phyloP scores from a whole-genome alignment of 2,329 filamentous ascomycete species.

The Fusarium sp. region DNA sequence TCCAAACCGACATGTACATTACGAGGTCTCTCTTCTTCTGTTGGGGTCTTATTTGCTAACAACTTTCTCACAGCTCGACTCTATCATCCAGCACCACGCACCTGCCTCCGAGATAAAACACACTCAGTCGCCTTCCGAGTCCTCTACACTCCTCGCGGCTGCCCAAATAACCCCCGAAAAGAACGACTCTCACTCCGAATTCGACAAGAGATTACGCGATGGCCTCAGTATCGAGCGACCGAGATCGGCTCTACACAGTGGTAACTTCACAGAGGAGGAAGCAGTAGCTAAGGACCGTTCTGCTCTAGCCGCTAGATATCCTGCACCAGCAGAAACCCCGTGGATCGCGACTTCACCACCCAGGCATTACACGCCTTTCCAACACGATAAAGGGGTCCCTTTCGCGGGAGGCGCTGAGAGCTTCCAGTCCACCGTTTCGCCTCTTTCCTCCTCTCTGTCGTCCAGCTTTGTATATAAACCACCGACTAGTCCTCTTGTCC shows the following conservation, averaged over 20 bases:
- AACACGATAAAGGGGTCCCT: constrained; percentile 54
- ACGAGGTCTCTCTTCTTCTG: background rate
- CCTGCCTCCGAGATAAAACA: constrained; percentile 28
- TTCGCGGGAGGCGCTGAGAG: constrained; percentile 52
- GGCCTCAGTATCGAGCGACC: constrained; percentile 82
- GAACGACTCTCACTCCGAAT: constrained; percentile 26
- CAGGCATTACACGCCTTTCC: constrained; percentile 62
- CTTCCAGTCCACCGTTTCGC: constrained; percentile 65
- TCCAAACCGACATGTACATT: constrained; percentile 70
- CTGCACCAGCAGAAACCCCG: constrained; percentile 45
- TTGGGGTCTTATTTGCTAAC: constrained; percentile 23
- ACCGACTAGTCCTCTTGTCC: constrained; percentile 91
- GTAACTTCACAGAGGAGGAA: constrained; percentile 69
- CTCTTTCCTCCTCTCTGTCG: constrained; percentile 77
- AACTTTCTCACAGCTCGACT: constrained; percentile 53
- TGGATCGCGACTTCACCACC: constrained; percentile 71
- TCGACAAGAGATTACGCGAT: constrained; percentile 61
- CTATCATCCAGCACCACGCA: constrained; percentile 49
- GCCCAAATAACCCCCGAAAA: constrained; percentile 60
- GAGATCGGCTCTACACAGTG: constrained; percentile 78
- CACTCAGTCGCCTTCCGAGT: constrained; percentile 53
- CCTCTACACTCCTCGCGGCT: constrained; percentile 59
- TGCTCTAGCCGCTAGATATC: constrained; percentile 22
- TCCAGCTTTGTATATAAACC: constrained; percentile 87
- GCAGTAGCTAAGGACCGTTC: constrained; percentile 29